Base-by-base conservation (phyloP, 176 grass and related monocot genomes). In the Areca catechu region DNA sequence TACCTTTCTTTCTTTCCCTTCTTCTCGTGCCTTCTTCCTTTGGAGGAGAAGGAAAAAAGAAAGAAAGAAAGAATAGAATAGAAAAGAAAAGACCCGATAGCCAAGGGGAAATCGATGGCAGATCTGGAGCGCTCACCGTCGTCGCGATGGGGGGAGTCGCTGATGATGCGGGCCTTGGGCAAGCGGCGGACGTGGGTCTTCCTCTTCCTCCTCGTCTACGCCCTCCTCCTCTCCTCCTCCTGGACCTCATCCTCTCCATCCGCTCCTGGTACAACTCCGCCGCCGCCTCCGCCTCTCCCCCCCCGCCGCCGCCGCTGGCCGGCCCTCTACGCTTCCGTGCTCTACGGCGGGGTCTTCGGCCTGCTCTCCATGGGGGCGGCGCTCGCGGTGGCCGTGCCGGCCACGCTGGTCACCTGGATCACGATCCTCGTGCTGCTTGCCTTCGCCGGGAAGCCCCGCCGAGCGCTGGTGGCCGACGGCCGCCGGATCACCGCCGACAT, bases 401-500 rank as follows among this genome's bases (percentile, higher is more conserved):
- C 91, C 61, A 90, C 79, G 51, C 67, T 87, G 3, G 77, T 96
- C 4, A 84, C 80, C 2, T 96, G 86, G 91, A 96, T 76, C 70
- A 96, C 91, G 66, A 80, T 96, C 19, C 77, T 95, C n/a, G 91
- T 96, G 20, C 86, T 96, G 47, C 86, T 90, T 9, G 71, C 88
- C 17, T 93, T 92, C 66, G 82, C 83, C 1, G 88, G 88, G 1
- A 49, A 65, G 29, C 80, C 85, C 4, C 17, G 64, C 3, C 2
- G 82, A 24, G 71, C 71, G 22, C 77, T 96, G 22, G 86, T 96
- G 50, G 77, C 68, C 16, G 91, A 96, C 49, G 91, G 63, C 1
- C 48, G 56, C 0, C 76, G 82, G 63, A 77, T 74, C 63, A 90
- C 86, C 3, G 76, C 64, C 53, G 86, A 95, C 67, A 86, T 95